A percentile compares a stretch with the other conserved stretches of the same genome.
Conservation (phyloP, 2,329 filamentous ascomycete species). For the Xylaria sp. region DNA sequence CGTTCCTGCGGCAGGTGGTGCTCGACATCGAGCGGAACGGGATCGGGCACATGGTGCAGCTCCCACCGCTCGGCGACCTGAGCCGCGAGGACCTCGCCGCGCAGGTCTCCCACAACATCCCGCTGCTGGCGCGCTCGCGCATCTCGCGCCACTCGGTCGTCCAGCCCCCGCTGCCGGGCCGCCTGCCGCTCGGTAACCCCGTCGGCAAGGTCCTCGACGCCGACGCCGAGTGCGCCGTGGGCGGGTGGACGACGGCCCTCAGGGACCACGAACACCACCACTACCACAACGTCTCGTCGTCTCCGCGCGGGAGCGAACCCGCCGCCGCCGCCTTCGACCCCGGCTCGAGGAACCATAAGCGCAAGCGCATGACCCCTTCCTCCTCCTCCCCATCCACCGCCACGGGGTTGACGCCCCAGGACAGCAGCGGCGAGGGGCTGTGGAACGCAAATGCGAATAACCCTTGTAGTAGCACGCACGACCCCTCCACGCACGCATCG, state of each 20-base stretch:
- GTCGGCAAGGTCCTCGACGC: constrained; percentile 28
- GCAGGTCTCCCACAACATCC: constrained; percentile 44
- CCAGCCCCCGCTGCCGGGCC: constrained; percentile 48
- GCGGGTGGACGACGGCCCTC: constrained; percentile 9
- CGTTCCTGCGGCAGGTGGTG: constrained; percentile 82
- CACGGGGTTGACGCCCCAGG: no score
- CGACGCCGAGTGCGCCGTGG: constrained; percentile 1
- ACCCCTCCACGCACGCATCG: constrained; percentile 8
- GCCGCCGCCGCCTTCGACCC: not conserved
- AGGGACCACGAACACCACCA: not conserved
- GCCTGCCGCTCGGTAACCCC: constrained; percentile 44
- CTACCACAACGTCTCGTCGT: no score
- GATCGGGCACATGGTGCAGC: constrained; percentile 40
- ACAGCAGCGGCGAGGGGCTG: constrained; percentile 4
- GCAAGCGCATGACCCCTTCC: constrained; percentile 18
- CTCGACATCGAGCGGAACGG: constrained; percentile 71
- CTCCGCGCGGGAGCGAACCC: not conserved
- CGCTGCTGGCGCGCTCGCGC: constrained; percentile 50
- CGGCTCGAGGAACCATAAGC: constrained; percentile 8
- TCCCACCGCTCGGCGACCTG: constrained; percentile 42
- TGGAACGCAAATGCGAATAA: no score
- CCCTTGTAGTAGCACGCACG: constrained; percentile 6
- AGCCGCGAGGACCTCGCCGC: constrained; percentile 34
- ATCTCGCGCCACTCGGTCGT: constrained; percentile 46
- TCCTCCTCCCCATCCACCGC: no score